These are phyloP conservation scores for Trichothecium roseum DNA, from an alignment of 2,329 filamentous ascomycete species.

Conservation along the genomic window DNA sequence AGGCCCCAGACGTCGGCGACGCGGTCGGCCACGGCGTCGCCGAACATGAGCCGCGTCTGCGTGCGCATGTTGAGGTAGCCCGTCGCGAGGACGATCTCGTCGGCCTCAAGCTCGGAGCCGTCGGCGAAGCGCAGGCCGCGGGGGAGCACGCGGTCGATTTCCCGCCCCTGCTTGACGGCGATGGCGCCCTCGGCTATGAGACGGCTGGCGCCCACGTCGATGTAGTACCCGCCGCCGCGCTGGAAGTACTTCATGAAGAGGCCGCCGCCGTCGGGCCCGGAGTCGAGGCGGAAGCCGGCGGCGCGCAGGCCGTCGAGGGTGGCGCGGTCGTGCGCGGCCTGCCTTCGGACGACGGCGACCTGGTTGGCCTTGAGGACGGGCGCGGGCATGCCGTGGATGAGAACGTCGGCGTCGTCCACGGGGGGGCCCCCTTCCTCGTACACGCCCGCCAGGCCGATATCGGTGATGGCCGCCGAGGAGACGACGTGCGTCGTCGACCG, in stretches of 20 bases:
- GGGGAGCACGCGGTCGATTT: slow-evolving; percentile 39
- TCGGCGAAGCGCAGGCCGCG: slow-evolving; percentile 38
- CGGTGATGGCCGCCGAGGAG: slow-evolving; percentile 39
- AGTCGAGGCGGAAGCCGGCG: slow-evolving; percentile 52
- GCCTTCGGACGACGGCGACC: slow-evolving; percentile 24
- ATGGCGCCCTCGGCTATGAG: slow-evolving; percentile 55
- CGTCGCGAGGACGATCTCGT: slow-evolving; percentile 54
- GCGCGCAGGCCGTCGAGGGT: slow-evolving; percentile 33
- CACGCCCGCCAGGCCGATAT: slow-evolving; percentile 40
- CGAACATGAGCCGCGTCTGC: slow-evolving; percentile 50
- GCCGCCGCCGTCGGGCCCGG: slow-evolving; percentile 44
- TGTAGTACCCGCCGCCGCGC: slow-evolving; percentile 59
- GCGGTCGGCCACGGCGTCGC: slow-evolving; percentile 46
- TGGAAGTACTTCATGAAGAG: slow-evolving; percentile 54
- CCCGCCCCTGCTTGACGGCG: slow-evolving; percentile 48
- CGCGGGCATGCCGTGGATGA: slow-evolving; percentile 44
- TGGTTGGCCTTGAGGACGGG: slow-evolving; percentile 52
- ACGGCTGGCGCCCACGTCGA: slow-evolving; percentile 54
- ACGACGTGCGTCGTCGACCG: slow-evolving; percentile 56
- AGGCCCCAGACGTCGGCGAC: slow-evolving; percentile 53
- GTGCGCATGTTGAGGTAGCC: slow-evolving; percentile 61
- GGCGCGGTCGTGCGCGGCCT: slow-evolving; percentile 25
- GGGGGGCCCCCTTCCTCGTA: slow-evolving; percentile 44
- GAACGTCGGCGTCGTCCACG: slow-evolving; percentile 55
- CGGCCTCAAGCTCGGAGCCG: slow-evolving; percentile 42